phyloP scores from a whole-genome alignment of 495 filamentous ascomycete species.

The Schizothecium vesticola region DNA sequence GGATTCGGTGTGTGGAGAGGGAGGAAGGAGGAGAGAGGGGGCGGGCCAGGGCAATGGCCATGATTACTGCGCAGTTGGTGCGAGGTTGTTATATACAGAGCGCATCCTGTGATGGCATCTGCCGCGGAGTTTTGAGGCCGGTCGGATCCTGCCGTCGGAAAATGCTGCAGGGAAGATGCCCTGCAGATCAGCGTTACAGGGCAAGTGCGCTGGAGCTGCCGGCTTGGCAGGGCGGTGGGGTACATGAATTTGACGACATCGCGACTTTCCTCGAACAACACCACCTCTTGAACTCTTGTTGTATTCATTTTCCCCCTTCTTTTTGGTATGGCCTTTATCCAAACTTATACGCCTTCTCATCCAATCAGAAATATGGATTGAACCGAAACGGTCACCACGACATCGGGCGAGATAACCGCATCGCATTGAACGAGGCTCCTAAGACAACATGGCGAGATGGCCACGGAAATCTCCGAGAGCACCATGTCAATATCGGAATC shows the following conservation, averaged over 20 bases:
- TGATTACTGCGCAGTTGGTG: constrained; percentile 9
- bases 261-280: neutral
- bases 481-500: neutral
- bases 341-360: neutral
- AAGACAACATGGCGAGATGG: neutral
- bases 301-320: neutral
- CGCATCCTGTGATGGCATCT: constrained; percentile 44
- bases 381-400: neutral
- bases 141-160: neutral
- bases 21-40: neutral
- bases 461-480: neutral
- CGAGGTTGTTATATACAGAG: constrained; percentile 11
- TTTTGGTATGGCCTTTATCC: neutral
- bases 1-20: too few relatives aligned
- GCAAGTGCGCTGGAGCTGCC: neutral
- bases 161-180: neutral
- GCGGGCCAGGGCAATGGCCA: constrained; percentile 2
- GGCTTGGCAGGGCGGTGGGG: neutral
- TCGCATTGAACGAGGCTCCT: neutral
- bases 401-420: neutral
- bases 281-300: neutral
- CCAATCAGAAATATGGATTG: neutral
- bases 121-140: constrained; percentile 43
- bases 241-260: neutral
- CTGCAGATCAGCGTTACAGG: neutral